These are phyloP conservation scores for Citrus mangshanensis DNA, from an alignment of 345 rosid genomes.

Conservation along the genomic window DNA sequence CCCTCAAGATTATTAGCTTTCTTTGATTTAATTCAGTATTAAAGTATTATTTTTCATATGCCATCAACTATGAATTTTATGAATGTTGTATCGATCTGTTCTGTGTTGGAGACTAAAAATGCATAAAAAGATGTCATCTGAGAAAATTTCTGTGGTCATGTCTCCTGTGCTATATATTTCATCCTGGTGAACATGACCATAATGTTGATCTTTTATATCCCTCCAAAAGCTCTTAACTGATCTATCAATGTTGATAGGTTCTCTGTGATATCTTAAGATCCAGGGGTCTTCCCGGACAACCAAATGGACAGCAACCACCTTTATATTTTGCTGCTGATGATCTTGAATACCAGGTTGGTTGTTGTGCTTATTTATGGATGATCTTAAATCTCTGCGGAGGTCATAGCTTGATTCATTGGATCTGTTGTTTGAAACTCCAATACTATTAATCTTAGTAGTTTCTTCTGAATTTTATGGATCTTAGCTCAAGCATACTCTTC, in stretches of 20 bases:
- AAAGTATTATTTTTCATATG: neutral
- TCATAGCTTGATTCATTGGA: neutral
- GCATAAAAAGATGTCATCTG: neutral
- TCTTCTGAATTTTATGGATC: neutral
- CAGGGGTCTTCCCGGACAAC: conserved; percentile 36
- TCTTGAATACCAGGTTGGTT: conserved; percentile 47
- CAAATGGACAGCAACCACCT: conserved; percentile 32
- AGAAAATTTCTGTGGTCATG: neutral
- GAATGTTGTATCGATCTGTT: neutral
- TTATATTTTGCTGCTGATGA: conserved; percentile 52
- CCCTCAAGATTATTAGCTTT: neutral
- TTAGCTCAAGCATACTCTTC: neutral
- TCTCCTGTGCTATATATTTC: neutral
- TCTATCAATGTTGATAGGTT: conserved; percentile 27
- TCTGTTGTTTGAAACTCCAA: neutral
- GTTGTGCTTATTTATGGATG: neutral
- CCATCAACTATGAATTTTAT: neutral
- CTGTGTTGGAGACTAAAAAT: neutral
- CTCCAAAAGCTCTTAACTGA: conserved; percentile 2
- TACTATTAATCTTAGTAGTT: neutral
- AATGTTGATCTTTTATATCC: neutral
- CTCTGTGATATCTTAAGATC: conserved; percentile 45
- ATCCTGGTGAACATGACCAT: neutral
- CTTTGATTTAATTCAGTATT: neutral
- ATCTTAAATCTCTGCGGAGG: neutral